These are phyloP conservation scores for Blastocystis sp. DNA, from an alignment of 352 stramenopile species.

Conservation along the genomic window DNA sequence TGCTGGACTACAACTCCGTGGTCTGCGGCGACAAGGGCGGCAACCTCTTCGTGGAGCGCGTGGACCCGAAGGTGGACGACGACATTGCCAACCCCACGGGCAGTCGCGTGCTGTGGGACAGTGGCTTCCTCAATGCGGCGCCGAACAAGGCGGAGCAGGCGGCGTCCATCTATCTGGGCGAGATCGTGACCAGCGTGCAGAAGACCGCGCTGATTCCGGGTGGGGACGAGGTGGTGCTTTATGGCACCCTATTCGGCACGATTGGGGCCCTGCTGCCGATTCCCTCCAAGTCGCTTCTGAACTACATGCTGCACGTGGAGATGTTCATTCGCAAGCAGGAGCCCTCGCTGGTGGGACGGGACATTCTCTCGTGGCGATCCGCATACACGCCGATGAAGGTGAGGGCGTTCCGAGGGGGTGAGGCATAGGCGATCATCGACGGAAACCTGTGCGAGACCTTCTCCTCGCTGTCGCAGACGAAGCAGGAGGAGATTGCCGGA, in stretches of 20 bases:
- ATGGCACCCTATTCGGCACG: constrained; percentile 89
- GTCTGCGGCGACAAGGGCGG: constrained; percentile 97
- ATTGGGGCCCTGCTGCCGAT: constrained; percentile 94
- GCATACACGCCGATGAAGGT: constrained; percentile 94
- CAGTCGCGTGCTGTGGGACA: constrained; percentile 92
- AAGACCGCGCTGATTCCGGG: constrained; percentile 89
- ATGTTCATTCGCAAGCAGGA: constrained; percentile 82
- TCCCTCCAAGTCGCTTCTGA: constrained; percentile 89
- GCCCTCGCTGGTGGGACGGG: constrained; percentile 86
- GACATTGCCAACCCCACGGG: constrained; percentile 91
- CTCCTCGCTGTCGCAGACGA: constrained; percentile 82
- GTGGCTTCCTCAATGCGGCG: constrained; percentile 82
- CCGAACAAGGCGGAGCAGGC: constrained; percentile 90
- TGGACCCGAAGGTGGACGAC: constrained; percentile 83
- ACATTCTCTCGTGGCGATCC: constrained; percentile 93
- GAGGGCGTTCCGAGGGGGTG: neutral
- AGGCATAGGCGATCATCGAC: constrained; percentile 85
- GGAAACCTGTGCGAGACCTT: constrained; percentile 96
- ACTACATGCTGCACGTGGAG: constrained; percentile 97
- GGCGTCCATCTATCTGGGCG: constrained; percentile 92
- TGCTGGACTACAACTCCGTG: constrained; percentile 96
- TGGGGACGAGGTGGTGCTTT: constrained; percentile 91
- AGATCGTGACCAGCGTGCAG: constrained; percentile 94
- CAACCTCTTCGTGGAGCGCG: constrained; percentile 91
- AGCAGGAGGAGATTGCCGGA: constrained; percentile 90